A percentile compares a stretch with the other conserved stretches of the same genome.
Conservation (phyloP, 495 filamentous ascomycete species). For the Neurospora hispaniola region DNA sequence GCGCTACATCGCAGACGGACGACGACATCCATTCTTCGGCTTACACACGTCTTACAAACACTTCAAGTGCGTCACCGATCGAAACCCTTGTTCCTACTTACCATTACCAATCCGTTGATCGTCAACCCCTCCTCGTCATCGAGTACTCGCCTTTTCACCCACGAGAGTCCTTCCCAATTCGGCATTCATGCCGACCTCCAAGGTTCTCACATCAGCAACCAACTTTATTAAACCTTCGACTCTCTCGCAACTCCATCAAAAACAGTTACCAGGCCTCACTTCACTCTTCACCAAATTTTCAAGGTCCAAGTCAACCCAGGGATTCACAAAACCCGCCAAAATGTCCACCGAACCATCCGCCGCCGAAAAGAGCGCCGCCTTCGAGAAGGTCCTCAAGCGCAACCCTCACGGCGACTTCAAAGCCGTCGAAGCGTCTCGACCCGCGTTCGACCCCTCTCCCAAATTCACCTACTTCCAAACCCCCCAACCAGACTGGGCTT, state of each 20-base stretch:
- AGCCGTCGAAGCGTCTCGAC: conserved; percentile 60
- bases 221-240: not conserved
- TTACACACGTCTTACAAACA: not conserved
- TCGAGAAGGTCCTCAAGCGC: conserved; percentile 42
- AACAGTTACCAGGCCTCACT: not conserved
- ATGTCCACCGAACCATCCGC: conserved; percentile 20
- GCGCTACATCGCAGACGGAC: not conserved
- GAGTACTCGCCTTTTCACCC: not conserved
- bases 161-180: not conserved
- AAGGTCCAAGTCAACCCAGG: not conserved
- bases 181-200: not conserved
- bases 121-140: not conserved
- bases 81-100: not conserved
- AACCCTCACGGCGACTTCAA: conserved; percentile 71
- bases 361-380: conserved; percentile 16
- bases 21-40: not conserved
- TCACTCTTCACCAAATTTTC: not conserved
- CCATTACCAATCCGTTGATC: not conserved
- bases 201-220: not conserved
- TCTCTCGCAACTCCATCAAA: not conserved
- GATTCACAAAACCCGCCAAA: conserved; percentile 6
- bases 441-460: conserved; percentile 47
- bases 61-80: not conserved
- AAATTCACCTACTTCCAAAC: conserved; percentile 58
- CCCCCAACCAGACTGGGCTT: conserved; percentile 61